Evolutionary conservation across 2,329 filamentous ascomycete species (phyloP).

Genomic region (Ophiostoma populinum): DNA sequence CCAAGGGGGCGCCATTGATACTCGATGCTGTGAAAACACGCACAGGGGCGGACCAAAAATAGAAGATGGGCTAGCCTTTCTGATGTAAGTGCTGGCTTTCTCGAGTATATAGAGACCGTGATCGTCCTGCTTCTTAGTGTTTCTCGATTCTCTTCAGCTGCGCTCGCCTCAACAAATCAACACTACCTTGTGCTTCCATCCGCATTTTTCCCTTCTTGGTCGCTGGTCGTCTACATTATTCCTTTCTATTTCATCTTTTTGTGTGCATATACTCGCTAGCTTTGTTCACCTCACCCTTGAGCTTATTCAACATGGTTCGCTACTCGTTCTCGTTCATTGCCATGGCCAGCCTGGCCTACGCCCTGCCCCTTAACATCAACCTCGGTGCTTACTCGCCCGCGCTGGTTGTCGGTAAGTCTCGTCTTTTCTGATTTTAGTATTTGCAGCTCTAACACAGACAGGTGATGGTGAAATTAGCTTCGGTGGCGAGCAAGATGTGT

Average conservation of each 20-base stretch:
- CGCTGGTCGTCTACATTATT: constrained; percentile 10
- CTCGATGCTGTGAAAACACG: too few species aligned
- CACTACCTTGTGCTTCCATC: background rate
- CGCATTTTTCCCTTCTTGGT: constrained; percentile 5
- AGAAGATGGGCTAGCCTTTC: too few species aligned
- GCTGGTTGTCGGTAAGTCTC: constrained; percentile 19
- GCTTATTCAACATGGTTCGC: constrained; percentile 10
- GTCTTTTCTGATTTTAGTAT: background rate
- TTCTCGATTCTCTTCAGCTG: constrained; percentile 6
- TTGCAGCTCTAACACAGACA: constrained; percentile 11
- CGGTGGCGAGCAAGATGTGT: constrained; percentile 27
- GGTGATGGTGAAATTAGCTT: constrained; percentile 30
- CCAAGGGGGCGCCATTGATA: too few species aligned
- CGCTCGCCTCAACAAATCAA: constrained; percentile 6
- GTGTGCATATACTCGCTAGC: background rate
- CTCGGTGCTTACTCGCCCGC: constrained; percentile 27
- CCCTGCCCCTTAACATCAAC: constrained; percentile 19
- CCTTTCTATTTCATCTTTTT: background rate
- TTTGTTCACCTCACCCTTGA: background rate
- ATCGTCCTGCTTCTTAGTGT: background rate
- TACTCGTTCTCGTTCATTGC: constrained; percentile 7
- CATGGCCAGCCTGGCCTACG: constrained; percentile 9
- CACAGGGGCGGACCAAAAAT: too few species aligned
- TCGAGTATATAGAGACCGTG: background rate
- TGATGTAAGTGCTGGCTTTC: too few species aligned